Evolutionary conservation across 371 early-diverging fungal genomes (phyloP).

Genomic region (Choanephora cucurbitarum): DNA sequence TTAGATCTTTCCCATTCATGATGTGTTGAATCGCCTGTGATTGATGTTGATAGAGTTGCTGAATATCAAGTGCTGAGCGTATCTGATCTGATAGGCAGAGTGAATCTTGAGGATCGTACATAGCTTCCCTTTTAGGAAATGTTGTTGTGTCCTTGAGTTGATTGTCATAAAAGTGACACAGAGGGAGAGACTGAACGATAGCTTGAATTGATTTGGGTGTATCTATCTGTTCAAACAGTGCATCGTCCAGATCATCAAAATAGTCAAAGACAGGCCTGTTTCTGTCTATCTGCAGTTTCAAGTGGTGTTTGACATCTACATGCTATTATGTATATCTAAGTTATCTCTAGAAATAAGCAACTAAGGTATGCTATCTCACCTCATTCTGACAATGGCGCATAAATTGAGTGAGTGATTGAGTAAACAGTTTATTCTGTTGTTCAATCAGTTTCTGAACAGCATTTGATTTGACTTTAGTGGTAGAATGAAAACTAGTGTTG

Average conservation of each 20-base stretch:
- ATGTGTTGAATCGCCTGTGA: conserved; percentile 59
- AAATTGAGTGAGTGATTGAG: conserved; percentile 21
- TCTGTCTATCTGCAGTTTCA: neutral
- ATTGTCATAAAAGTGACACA: conserved; percentile 28
- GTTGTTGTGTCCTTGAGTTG: conserved; percentile 28
- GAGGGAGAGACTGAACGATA: no score
- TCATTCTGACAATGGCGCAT: conserved; percentile 27
- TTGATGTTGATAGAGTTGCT: conserved; percentile 69
- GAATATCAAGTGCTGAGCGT: conserved; percentile 37
- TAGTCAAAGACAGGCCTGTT: conserved; percentile 7
- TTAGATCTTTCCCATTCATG: conserved; percentile 49
- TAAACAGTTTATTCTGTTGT: conserved; percentile 31
- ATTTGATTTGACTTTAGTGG: conserved; percentile 29
- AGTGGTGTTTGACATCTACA: neutral
- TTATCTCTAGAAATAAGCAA: no score
- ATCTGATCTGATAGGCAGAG: conserved; percentile 21
- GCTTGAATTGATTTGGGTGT: conserved; percentile 2
- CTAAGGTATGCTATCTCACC: no score
- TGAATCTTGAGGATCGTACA: conserved; percentile 21
- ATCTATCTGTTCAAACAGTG: neutral
- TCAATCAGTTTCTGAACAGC: conserved; percentile 33
- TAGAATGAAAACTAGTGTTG: conserved; percentile 21
- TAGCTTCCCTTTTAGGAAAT: conserved; percentile 24
- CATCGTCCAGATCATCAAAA: conserved; percentile 6
- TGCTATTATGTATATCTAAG: neutral